These are phyloP conservation scores for Sequoia sempervirens DNA, from an alignment of 75 land plant species.

Conservation along the genomic window DNA sequence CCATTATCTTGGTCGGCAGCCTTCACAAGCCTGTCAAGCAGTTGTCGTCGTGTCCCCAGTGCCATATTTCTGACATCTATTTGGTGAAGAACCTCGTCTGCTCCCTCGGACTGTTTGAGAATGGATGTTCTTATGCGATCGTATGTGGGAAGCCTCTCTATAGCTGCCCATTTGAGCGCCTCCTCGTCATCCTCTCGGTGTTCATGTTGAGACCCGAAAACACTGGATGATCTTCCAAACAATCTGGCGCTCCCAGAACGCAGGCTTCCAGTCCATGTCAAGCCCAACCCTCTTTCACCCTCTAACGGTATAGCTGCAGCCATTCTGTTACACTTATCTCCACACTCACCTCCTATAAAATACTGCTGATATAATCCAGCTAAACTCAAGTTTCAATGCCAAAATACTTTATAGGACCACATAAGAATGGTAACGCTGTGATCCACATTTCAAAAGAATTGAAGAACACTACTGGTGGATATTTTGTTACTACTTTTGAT, in stretches of 20 bases:
- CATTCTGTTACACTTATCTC: neutral
- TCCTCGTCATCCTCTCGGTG: neutral
- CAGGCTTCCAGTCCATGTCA: conserved; percentile 3
- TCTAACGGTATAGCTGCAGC: neutral
- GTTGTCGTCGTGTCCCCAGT: neutral
- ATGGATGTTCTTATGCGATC: conserved; percentile 1
- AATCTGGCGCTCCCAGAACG: conserved; percentile 2
- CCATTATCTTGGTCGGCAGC: neutral
- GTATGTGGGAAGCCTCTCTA: conserved; percentile 6
- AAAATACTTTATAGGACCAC: neutral
- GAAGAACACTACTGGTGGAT: too few species aligned
- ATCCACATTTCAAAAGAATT: too few species aligned
- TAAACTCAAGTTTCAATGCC: neutral
- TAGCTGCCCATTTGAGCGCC: neutral
- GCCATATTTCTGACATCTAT: neutral
- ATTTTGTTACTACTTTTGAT: too few species aligned
- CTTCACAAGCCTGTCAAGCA: neutral
- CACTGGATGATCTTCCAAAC: neutral
- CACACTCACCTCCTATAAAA: neutral
- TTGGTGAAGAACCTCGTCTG: neutral
- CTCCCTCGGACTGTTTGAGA: neutral
- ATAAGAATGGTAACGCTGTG: too few species aligned
- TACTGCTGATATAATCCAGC: too few species aligned
- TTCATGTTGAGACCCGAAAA: neutral
- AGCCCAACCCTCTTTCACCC: neutral